phyloP scores from a whole-genome alignment of 805 yeast genomes.

The Yarrowia hollandica region DNA sequence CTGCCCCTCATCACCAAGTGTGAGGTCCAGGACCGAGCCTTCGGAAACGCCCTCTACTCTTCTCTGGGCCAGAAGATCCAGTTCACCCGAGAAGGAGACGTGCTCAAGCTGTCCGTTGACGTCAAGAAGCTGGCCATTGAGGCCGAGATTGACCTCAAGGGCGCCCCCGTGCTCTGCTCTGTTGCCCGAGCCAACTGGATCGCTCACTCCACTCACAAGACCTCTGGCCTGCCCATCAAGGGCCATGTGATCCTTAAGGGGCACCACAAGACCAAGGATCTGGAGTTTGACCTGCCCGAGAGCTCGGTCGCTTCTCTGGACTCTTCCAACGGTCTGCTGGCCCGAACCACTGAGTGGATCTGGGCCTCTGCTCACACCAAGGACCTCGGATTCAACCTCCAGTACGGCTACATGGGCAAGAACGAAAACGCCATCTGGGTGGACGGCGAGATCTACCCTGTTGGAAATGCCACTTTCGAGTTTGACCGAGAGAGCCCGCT shows the following conservation, averaged over 20 bases:
- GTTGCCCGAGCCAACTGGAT: constrained; percentile 23
- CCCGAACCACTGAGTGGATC: constrained; percentile 20
- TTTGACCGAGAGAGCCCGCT: constrained; percentile 16
- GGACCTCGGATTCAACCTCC: constrained; percentile 28
- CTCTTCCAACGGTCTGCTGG: constrained; percentile 28
- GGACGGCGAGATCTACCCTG: constrained; percentile 21
- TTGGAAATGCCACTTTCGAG: constrained; percentile 15
- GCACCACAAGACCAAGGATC: constrained; percentile 26
- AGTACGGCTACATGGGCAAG: constrained; percentile 27
- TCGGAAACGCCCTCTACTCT: constrained; percentile 5
- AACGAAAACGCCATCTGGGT: constrained; percentile 29
- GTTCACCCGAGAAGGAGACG: constrained; percentile 5
- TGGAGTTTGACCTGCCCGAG: constrained; percentile 19
- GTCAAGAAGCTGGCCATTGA: constrained; percentile 20
- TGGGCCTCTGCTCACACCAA: constrained; percentile 29
- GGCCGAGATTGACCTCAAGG: constrained; percentile 18
- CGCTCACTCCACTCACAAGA: constrained; percentile 26
- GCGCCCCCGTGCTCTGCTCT: constrained; percentile 10
- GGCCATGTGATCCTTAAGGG: constrained; percentile 17
- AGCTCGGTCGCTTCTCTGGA: constrained; percentile 8
- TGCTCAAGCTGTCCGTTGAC: constrained; percentile 4
- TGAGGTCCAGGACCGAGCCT: constrained; percentile 7
- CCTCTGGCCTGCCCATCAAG: constrained; percentile 19
- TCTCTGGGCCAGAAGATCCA: constrained; percentile 9
- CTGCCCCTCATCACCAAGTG: constrained; percentile 19